phyloP scores from a whole-genome alignment of 1,284 basidiomycete species.

The Ustilago trichophora region DNA sequence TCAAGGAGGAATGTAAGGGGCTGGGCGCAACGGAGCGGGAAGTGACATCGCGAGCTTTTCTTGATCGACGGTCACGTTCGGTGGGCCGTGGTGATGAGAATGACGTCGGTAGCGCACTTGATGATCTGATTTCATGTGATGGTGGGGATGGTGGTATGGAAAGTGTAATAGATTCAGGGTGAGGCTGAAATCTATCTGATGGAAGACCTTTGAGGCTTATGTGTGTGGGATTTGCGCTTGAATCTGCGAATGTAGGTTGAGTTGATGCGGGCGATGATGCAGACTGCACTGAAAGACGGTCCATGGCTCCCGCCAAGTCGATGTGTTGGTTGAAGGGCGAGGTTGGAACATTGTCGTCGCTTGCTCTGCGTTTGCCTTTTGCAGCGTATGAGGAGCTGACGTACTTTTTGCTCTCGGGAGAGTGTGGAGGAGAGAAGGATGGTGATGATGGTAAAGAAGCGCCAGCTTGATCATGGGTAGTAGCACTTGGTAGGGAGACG shows the following conservation, averaged over 20 bases:
- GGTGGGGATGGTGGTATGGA: neutral
- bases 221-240: too few relatives aligned
- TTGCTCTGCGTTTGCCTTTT: conserved; percentile 32
- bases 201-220: too few relatives aligned
- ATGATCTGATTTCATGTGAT: neutral
- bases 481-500: neutral
- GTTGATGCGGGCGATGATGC: neutral
- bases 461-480: neutral
- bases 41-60: conserved; percentile 10
- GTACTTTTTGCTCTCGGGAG: neutral
- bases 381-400: conserved; percentile 4
- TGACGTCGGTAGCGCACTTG: neutral
- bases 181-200: too few relatives aligned
- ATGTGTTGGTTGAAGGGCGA: neutral
- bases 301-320: neutral
- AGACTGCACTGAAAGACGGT: neutral
- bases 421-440: neutral
- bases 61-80: conserved; percentile 5
- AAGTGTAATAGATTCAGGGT: too few relatives aligned
- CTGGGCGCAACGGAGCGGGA: conserved; percentile 27
- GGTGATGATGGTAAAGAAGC: neutral
- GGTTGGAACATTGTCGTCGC: neutral
- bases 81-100: neutral
- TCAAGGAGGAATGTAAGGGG: conserved; percentile 16
- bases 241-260: too few relatives aligned